phyloP scores from a whole-genome alignment of 331 rosid species.

The Phaseolus coccineus region DNA sequence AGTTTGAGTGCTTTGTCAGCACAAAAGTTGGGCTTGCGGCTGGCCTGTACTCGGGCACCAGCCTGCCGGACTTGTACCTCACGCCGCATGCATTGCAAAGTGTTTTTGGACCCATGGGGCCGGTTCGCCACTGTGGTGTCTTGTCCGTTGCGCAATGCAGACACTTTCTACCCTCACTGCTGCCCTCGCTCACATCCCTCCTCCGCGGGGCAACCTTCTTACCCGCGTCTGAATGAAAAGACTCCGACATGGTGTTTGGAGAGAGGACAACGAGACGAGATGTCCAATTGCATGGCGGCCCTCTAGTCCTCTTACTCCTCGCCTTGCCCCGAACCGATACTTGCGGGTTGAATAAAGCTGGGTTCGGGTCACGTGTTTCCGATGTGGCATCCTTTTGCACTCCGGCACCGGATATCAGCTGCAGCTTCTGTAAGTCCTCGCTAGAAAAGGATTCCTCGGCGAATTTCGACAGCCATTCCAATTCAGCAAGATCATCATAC shows the following conservation, averaged over 20 bases:
- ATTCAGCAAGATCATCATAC: conserved; percentile 89
- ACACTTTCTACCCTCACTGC: conserved; percentile 70
- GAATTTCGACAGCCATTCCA: conserved; percentile 91
- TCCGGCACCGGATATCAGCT: conserved; percentile 77
- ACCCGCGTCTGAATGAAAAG: conserved; percentile 43
- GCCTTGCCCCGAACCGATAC: conserved; percentile 84
- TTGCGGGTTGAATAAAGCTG: conserved; percentile 52
- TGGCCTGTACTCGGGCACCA: conserved; percentile 93
- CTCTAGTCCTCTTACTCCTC: conserved; percentile 88
- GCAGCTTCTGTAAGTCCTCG: conserved; percentile 82
- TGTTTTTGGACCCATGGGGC: conserved; percentile 89
- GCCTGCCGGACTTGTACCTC: conserved; percentile 81
- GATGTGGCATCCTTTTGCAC: conserved; percentile 54
- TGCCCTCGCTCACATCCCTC: conserved; percentile 57
- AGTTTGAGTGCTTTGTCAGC: conserved; percentile 91
- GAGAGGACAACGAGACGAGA: conserved; percentile 75
- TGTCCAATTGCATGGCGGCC: conserved; percentile 83
- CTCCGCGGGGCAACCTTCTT: conserved; percentile 51
- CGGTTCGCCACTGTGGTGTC: conserved; percentile 96
- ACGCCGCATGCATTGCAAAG: conserved; percentile 92
- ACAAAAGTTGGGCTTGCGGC: conserved; percentile 94
- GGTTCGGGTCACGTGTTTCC: conserved; percentile 38
- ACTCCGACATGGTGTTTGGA: conserved; percentile 33
- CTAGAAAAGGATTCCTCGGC: conserved; percentile 91
- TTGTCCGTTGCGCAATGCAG: conserved; percentile 92